Conservation (phyloP, 1,284 basidiomycete genomes). For the Leccinum variabile region DNA sequence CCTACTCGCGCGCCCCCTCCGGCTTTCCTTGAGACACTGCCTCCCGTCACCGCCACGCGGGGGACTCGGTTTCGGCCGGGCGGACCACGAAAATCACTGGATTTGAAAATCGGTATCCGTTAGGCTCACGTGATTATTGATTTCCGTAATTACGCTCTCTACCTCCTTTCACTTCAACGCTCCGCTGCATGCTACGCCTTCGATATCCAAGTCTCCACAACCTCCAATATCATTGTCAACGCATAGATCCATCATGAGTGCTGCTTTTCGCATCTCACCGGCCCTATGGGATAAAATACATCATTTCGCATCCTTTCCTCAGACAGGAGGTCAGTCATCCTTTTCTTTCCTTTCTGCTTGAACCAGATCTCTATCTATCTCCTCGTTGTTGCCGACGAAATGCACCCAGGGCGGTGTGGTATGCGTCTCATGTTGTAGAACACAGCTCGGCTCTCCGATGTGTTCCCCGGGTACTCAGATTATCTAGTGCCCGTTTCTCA, state of each 20-base stretch:
- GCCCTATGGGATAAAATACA: constrained; percentile 92
- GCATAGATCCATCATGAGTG: constrained; percentile 24
- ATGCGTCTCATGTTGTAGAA: not conserved
- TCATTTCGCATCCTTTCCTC: constrained; percentile 93
- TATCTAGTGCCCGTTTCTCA: not conserved
- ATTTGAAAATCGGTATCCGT: not conserved
- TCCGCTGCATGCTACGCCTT: constrained; percentile 14
- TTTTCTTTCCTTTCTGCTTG: constrained; percentile 60
- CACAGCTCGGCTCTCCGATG: not conserved
- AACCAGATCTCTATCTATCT: not conserved
- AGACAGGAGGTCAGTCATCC: constrained; percentile 73
- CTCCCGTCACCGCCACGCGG: too few relatives aligned
- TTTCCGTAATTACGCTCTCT: not conserved
- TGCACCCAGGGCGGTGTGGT: not conserved
- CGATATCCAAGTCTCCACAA: not conserved
- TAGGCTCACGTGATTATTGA: constrained; percentile 22
- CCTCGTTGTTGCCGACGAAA: not conserved
- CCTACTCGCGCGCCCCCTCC: too few relatives aligned
- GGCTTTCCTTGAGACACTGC: too few relatives aligned
- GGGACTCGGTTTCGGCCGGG: too few relatives aligned
- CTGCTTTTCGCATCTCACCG: constrained; percentile 69
- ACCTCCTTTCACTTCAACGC: not conserved
- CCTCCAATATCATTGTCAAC: not conserved
- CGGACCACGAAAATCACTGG: too few relatives aligned
- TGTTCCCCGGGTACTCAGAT: not conserved